phyloP scores from a whole-genome alignment of 306 rosid genomes.

The Vigna nakashimae region DNA sequence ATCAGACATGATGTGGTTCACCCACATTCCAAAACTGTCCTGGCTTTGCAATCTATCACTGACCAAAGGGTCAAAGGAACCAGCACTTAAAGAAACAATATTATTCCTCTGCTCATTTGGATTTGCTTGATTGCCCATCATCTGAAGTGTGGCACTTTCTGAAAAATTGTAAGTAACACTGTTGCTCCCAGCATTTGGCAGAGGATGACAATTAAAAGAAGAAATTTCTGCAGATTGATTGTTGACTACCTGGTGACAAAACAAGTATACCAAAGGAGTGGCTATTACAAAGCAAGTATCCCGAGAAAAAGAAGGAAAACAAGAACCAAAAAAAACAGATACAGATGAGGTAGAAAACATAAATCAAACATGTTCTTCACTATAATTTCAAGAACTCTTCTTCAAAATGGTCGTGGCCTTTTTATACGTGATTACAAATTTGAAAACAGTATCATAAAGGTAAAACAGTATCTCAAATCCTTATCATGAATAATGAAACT shows the following conservation, averaged over 20 bases:
- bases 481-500: neutral
- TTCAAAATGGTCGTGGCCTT: neutral
- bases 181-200: constrained; percentile 49
- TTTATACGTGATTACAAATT: neutral
- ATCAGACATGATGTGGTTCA: constrained; percentile 61
- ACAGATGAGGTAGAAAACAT: neutral
- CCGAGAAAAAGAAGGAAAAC: neutral
- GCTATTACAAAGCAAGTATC: constrained; percentile 33
- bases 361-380: neutral
- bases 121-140: constrained; percentile 52
- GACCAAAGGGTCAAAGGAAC: constrained; percentile 48
- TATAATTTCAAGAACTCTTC: constrained; percentile 15
- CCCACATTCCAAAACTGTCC: constrained; percentile 94
- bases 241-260: constrained; percentile 60
- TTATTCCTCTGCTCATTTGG: constrained; percentile 50
- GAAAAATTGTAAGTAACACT: constrained; percentile 48
- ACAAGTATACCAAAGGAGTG: neutral
- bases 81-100: constrained; percentile 43
- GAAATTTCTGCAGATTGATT: constrained; percentile 50
- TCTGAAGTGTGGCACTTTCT: constrained; percentile 49
- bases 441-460: neutral
- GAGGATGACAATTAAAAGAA: constrained; percentile 53
- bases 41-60: constrained; percentile 71
- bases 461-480: constrained; percentile 7
- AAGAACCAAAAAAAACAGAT: neutral